phyloP scores from a whole-genome alignment of 768 basidiomycete species.

The Gyrodon lividus region DNA sequence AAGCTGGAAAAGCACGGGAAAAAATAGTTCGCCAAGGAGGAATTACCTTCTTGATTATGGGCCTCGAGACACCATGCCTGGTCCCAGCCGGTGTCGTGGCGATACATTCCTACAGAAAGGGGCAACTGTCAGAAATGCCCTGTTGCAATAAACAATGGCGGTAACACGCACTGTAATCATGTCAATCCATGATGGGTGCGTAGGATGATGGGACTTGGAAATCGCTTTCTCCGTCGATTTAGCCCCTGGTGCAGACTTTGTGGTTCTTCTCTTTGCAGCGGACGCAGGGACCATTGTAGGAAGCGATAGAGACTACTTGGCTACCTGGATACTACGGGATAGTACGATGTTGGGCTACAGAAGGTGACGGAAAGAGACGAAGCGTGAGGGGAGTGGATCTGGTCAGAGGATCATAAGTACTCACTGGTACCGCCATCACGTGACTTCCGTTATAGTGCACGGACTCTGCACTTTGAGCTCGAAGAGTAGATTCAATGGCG shows the following conservation, averaged over 20 bases:
- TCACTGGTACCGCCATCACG: constrained; percentile 17
- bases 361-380: constrained; percentile 3
- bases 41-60: constrained; percentile 80
- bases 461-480: constrained; percentile 18
- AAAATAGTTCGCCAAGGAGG: constrained; percentile 5
- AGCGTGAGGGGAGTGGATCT: constrained; percentile 23
- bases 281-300: constrained; percentile 21
- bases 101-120: constrained; percentile 65
- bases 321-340: constrained; percentile 6
- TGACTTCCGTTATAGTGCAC: constrained; percentile 29
- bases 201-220: constrained; percentile 37
- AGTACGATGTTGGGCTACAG: neutral
- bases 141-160: constrained; percentile 6
- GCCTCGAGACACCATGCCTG: constrained; percentile 72
- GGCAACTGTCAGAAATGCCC: constrained; percentile 13
- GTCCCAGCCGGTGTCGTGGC: constrained; percentile 59
- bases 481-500: neutral
- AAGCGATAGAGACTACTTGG: neutral
- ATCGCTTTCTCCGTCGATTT: constrained; percentile 30
- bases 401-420: constrained; percentile 15
- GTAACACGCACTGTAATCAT: constrained; percentile 41
- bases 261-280: constrained; percentile 37
- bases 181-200: constrained; percentile 53
- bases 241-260: constrained; percentile 31
- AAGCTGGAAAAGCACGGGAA: neutral